Base-by-base conservation (phyloP, 805 yeast species). In the Schizosaccharomyces lindneri region DNA sequence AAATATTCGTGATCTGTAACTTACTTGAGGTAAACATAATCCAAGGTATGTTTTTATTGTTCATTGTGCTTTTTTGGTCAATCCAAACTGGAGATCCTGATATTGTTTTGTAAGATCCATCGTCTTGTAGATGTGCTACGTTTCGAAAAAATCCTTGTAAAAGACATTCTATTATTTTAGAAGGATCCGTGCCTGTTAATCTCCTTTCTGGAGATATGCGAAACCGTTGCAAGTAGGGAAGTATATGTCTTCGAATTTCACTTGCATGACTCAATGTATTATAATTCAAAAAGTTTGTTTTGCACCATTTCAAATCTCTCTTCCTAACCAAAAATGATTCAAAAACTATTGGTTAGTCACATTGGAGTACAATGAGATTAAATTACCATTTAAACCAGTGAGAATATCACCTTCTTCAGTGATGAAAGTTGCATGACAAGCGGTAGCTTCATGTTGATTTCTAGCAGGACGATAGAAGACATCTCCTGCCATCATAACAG, bases 331-430 rank as follows among this genome's bases (percentile, higher is more conserved):
- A 7, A 21, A 19, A 57, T 4, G 60, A 24, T 24, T 57, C 43
- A 2, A 39, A 32, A 31, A 31, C 41, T 29, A 29, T 11, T 55
- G 48, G 21, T 31, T 7, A 55, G 21, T 19, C 19, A 46, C 51
- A 6, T 46, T 4, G 13, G 2, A 46, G n/a, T 46, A 19, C 17
- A 46, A 19, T 15, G n/a, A 46, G 11, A 27, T 3, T 9, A 13
- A 5, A n/a, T 19, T 46, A 46, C 51, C 83, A 67, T 87, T 87
- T 51, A 85, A 72, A 55, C 86, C 70, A 0, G 95, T 85, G 57
- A 88, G 70, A 70, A 85, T 95, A 70, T 88, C 96, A 63, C 89
- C 85, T 63, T 84, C 87, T 0, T 81, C 76, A 9, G 84, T 81
- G 43, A 79, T 74, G 68, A 87, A 87, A 69, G 81, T 81, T 61